phyloP scores from a whole-genome alignment of 148 eudicot genomes.

The Nepenthes mirabilis region DNA sequence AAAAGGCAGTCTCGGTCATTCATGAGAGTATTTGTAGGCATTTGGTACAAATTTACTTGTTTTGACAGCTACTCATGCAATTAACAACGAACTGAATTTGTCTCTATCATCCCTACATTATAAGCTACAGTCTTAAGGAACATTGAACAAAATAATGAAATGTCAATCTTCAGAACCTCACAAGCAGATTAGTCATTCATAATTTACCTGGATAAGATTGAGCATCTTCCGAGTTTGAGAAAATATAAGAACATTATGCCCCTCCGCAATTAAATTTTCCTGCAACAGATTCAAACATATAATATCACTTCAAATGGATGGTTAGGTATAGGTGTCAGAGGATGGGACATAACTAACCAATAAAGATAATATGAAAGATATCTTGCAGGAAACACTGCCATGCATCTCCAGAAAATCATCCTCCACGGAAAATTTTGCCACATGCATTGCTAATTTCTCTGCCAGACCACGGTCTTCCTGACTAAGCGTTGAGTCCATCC shows the following conservation, averaged over 20 bases:
- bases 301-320: background rate
- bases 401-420: slow-evolving; percentile 45
- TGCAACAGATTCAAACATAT: slow-evolving; percentile 12
- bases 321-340: slow-evolving; percentile 4
- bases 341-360: slow-evolving; percentile 39
- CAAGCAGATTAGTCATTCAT: background rate
- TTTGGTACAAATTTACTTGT: no score
- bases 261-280: slow-evolving; percentile 65
- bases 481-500: slow-evolving; percentile 70
- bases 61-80: no score
- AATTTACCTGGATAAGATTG: slow-evolving; percentile 66
- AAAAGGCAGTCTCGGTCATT: no score
- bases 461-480: slow-evolving; percentile 67
- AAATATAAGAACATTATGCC: slow-evolving; percentile 89
- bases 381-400: slow-evolving; percentile 80
- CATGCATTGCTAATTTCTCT: slow-evolving; percentile 80
- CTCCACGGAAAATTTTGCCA: slow-evolving; percentile 58
- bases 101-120: no score
- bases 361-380: slow-evolving; percentile 65
- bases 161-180: no score
- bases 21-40: no score
- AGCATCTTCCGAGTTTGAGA: slow-evolving; percentile 99
- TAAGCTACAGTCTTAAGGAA: no score
- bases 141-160: no score
- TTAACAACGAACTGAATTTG: no score